These are phyloP conservation scores for Ophiosphaerella narmari DNA, from an alignment of 2,329 filamentous ascomycete species.

Conservation along the genomic window DNA sequence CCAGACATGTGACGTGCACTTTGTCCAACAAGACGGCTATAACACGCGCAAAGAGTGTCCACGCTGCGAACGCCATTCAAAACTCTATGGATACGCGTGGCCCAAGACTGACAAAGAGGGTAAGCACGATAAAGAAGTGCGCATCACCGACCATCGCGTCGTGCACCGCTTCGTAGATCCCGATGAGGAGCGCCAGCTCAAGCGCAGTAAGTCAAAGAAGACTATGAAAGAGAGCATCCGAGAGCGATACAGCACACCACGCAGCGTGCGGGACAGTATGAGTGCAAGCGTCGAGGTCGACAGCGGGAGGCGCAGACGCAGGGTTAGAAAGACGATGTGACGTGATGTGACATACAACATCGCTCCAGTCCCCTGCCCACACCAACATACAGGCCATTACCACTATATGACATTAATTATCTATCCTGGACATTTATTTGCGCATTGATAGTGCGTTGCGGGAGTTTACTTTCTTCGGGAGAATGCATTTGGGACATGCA, in stretches of 20 bases:
- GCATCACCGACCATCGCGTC: slow-evolving; percentile 81
- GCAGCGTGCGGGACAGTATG: slow-evolving; percentile 29
- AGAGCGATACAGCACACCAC: slow-evolving; percentile 35
- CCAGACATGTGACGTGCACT: slow-evolving; percentile 77
- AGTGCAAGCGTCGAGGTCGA: slow-evolving; percentile 31
- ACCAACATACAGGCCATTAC: no score
- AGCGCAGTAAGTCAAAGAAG: slow-evolving; percentile 35
- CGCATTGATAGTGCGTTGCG: no score
- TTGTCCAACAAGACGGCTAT: slow-evolving; percentile 88
- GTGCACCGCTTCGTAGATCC: slow-evolving; percentile 82
- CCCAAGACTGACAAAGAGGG: slow-evolving; percentile 89
- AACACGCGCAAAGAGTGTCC: slow-evolving; percentile 82
- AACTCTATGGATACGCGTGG: slow-evolving; percentile 93
- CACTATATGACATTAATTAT: no score
- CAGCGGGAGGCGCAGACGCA: slow-evolving; percentile 26
- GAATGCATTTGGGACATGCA: no score
- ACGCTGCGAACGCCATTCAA: slow-evolving; percentile 92
- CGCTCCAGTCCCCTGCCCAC: no score
- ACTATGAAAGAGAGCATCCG: slow-evolving; percentile 26
- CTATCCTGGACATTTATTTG: no score
- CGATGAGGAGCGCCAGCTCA: slow-evolving; percentile 60
- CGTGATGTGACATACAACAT: no score
- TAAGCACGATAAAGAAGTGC: slow-evolving; percentile 68
- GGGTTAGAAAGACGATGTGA: slow-evolving; percentile 38
- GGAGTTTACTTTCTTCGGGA: no score